These are phyloP conservation scores for Sugiyamaella sp. DNA, from an alignment of 1,139 yeast species.

Conservation along the genomic window DNA sequence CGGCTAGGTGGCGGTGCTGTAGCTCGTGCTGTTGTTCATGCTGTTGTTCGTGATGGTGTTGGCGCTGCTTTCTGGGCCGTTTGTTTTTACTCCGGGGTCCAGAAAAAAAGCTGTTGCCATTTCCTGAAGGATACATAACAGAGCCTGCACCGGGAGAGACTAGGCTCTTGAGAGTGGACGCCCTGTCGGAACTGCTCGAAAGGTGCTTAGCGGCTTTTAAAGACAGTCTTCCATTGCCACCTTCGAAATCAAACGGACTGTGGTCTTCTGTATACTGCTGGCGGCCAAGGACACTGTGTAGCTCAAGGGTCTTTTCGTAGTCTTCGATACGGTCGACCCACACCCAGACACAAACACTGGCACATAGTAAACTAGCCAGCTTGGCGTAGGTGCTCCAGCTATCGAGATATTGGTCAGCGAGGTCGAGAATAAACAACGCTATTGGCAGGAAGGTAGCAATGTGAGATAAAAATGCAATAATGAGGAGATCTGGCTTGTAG, in stretches of 20 bases:
- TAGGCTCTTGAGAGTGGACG: too few species aligned
- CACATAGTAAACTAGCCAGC: constrained; percentile 51
- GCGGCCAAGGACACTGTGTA: constrained; percentile 76
- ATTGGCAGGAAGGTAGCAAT: constrained; percentile 65
- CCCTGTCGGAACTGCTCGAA: neutral
- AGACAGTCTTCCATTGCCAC: constrained; percentile 2
- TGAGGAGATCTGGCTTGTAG: constrained; percentile 44
- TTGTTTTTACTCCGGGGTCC: too few species aligned
- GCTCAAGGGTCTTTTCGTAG: constrained; percentile 62
- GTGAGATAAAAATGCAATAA: constrained; percentile 59
- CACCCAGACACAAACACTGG: constrained; percentile 74
- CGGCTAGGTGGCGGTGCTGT: too few species aligned
- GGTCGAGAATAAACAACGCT: constrained; percentile 77
- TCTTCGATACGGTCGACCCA: constrained; percentile 75
- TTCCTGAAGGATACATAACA: too few species aligned
- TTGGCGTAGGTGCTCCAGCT: constrained; percentile 77
- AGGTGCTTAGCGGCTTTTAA: neutral
- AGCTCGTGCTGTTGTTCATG: too few species aligned
- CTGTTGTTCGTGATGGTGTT: too few species aligned
- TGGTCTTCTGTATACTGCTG: constrained; percentile 72
- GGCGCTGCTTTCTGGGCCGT: too few species aligned
- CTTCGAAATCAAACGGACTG: constrained; percentile 16
- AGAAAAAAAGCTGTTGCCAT: too few species aligned
- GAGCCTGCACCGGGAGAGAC: too few species aligned
- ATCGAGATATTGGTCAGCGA: constrained; percentile 69